Percentiles rank a stretch among this genome's conserved stretches.
phyloP scores from a whole-genome alignment of 1,284 basidiomycete species.

The Naganishia sp. region DNA sequence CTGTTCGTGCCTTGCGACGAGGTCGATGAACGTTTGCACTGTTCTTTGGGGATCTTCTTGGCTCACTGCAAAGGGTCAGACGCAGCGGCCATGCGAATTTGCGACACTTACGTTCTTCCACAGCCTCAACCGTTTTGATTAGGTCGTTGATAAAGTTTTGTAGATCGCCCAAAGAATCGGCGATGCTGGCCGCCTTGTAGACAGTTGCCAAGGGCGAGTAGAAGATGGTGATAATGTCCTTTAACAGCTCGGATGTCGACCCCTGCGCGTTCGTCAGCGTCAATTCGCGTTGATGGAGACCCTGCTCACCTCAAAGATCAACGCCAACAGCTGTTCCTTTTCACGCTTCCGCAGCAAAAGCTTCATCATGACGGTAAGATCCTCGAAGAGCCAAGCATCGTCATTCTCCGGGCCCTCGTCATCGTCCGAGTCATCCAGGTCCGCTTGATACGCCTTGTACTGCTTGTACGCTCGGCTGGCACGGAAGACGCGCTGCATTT shows the following conservation, averaged over 20 bases:
- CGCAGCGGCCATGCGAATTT: slow-evolving; percentile 16
- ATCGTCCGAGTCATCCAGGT: slow-evolving; percentile 78
- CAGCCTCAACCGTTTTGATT: slow-evolving; percentile 88
- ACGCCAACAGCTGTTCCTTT: slow-evolving; percentile 85
- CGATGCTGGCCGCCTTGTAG: slow-evolving; percentile 95
- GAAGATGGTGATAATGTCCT: slow-evolving; percentile 99
- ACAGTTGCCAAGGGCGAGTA: slow-evolving; percentile 97
- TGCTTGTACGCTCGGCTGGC: slow-evolving; percentile 73
- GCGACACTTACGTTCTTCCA: slow-evolving; percentile 74
- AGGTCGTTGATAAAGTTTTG: slow-evolving; percentile 96
- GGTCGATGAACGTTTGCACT: slow-evolving; percentile 90
- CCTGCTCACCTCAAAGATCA: slow-evolving; percentile 83
- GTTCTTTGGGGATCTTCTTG: slow-evolving; percentile 81
- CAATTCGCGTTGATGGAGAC: background rate
- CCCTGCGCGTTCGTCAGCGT: slow-evolving; percentile 60
- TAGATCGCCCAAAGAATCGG: slow-evolving; percentile 86
- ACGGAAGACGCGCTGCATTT: slow-evolving; percentile 74
- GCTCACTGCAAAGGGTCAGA: slow-evolving; percentile 64
- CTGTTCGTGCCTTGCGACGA: slow-evolving; percentile 92
- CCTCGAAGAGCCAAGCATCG: slow-evolving; percentile 92
- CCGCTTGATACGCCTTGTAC: slow-evolving; percentile 67
- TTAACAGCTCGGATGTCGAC: slow-evolving; percentile 88
- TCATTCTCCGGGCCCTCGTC: slow-evolving; percentile 89
- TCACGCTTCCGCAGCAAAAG: slow-evolving; percentile 79
- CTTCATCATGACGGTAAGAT: slow-evolving; percentile 74